Base-by-base conservation (phyloP, 148 eudicot genomes). In the Rhododendron vialii region DNA sequence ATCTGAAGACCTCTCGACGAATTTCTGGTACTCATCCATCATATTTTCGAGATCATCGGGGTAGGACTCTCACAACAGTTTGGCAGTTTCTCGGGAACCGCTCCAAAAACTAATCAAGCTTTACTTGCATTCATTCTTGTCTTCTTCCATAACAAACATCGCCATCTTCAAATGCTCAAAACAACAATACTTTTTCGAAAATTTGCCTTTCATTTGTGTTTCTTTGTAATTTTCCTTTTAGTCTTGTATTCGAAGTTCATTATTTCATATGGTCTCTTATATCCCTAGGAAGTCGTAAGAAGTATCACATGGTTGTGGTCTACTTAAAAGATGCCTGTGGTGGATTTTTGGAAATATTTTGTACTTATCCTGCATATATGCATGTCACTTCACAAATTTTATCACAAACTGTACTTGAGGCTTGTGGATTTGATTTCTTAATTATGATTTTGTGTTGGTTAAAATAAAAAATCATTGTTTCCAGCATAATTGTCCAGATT, bases 11-110 rank as follows among this genome's bases (percentile, higher is more conserved):
- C 93, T 92, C 88, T 92, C 93, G 33, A 87, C 51, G 88, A 96
- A 85, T 91, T 93, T 96, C 82, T 92, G 92, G 88, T 93, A 96
- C 91, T 96, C 99, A 59, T 96, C 99, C 98, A 96, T 92, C 99
- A 96, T 96, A 89, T 95, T 96, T 67, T 94, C 98, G 73, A 96
- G 94, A 90, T 96, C 99, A 85, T 96, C 98, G 0, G 94, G 85
- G 89, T 93, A 93, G 0, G 99, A 94, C 38, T 36, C 38, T 36
- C 38, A 36, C 38, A 36, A 36, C 38, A 36, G 38, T 30, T 30
- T 30, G 30, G 30, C 30, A 30, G 30, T 36, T 36, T 36, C 38
- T 36, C 4, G 38, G 3, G 38, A 36, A 36, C 38, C 38, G 38
- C 38, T 36, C 38, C 38, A 36, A 36, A 36, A 3, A 36, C 38